These are phyloP conservation scores for Clitopilus hobsonii DNA, from an alignment of 768 basidiomycete genomes.

Conservation along the genomic window DNA sequence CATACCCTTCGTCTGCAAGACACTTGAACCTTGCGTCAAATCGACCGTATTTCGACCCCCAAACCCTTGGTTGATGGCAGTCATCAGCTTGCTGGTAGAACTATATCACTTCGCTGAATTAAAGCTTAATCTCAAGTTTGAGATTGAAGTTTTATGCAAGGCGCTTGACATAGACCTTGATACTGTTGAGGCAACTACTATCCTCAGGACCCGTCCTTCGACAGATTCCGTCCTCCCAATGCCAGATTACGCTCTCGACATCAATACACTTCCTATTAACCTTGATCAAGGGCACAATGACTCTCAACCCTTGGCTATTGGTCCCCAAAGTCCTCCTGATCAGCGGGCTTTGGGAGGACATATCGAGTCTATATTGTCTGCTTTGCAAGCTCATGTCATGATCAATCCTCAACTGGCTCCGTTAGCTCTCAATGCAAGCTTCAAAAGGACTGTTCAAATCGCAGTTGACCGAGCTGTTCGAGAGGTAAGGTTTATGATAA, in stretches of 20 bases:
- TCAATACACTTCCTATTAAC: conserved; percentile 74
- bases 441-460: conserved; percentile 87
- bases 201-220: conserved; percentile 74
- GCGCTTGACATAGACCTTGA: conserved; percentile 84
- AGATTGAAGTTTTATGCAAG: conserved; percentile 96
- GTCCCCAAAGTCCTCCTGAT: conserved; percentile 57
- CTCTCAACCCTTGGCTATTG: conserved; percentile 59
- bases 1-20: conserved; percentile 98
- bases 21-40: conserved; percentile 83
- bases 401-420: conserved; percentile 76
- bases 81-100: conserved; percentile 86
- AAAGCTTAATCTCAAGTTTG: conserved; percentile 95
- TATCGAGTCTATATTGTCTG: conserved; percentile 73
- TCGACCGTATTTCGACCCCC: conserved; percentile 94
- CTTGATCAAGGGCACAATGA: conserved; percentile 62
- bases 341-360: conserved; percentile 70
- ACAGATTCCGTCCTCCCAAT: conserved; percentile 59
- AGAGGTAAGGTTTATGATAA: conserved; percentile 51
- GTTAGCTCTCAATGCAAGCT: conserved; percentile 70
- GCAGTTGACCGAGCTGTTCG: conserved; percentile 93
- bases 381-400: conserved; percentile 66
- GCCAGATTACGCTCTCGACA: conserved; percentile 77
- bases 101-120: conserved; percentile 97
- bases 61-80: conserved; percentile 98
- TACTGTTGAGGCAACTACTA: conserved; percentile 74